These are phyloP conservation scores for Penicillium antarcticum DNA, from an alignment of 495 filamentous ascomycete genomes.

Conservation along the genomic window DNA sequence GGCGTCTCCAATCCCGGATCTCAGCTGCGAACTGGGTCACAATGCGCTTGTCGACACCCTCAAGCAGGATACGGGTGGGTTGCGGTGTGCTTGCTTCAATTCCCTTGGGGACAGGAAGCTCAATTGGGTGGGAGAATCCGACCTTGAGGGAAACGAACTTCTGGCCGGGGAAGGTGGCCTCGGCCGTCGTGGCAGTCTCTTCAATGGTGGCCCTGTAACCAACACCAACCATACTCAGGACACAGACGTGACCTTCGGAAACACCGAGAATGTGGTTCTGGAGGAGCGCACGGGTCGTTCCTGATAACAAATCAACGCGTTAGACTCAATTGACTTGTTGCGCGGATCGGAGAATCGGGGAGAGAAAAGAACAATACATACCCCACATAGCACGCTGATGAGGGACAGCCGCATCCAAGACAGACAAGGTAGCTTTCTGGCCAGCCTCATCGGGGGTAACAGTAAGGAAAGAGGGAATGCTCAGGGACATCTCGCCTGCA, in stretches of 20 bases:
- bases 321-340: not conserved
- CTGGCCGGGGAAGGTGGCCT: conserved; percentile 71
- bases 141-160: conserved; percentile 89
- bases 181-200: conserved; percentile 61
- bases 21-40: conserved; percentile 88
- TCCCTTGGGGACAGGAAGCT: conserved; percentile 76
- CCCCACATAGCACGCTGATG: conserved; percentile 98
- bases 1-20: conserved; percentile 82
- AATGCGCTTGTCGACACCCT: conserved; percentile 78
- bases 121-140: conserved; percentile 92
- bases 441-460: conserved; percentile 60
- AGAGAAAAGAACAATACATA: conserved; percentile 41
- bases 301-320: conserved; percentile 39
- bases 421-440: conserved; percentile 60
- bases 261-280: conserved; percentile 89
- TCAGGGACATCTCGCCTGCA: conserved; percentile 66
- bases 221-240: conserved; percentile 91
- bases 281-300: conserved; percentile 83
- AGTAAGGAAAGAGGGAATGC: conserved; percentile 69
- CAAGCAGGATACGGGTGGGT: conserved; percentile 89
- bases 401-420: conserved; percentile 59
- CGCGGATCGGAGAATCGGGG: not conserved
- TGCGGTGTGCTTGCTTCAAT: conserved; percentile 86
- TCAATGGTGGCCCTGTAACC: conserved; percentile 91
- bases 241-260: conserved; percentile 91